Evolutionary conservation across 495 filamentous ascomycete genomes (phyloP).

Genomic region (Cercophora samala): DNA sequence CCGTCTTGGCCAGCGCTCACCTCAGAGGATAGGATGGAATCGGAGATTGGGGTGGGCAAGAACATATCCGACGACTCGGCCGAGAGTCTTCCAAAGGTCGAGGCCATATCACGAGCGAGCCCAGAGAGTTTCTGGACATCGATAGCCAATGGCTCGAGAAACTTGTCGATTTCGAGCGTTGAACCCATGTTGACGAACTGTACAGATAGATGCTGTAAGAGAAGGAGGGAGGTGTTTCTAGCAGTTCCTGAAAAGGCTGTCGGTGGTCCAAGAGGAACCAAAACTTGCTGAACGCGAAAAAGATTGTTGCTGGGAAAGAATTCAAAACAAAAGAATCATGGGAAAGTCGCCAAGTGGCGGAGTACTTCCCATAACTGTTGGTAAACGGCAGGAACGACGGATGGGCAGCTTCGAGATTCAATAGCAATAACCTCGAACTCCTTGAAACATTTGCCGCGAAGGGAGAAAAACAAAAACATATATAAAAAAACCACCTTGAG

Average conservation of each 20-base stretch:
- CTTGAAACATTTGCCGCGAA: neutral
- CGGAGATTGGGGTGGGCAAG: conserved; percentile 73
- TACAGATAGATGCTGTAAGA: neutral
- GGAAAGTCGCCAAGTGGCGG: neutral
- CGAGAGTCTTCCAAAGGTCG: conserved; percentile 61
- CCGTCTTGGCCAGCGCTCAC: conserved; percentile 45
- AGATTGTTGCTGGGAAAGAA: neutral
- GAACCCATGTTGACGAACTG: neutral
- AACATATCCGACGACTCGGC: conserved; percentile 68
- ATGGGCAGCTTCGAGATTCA: neutral
- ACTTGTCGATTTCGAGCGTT: conserved; percentile 34
- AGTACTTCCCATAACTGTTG: neutral
- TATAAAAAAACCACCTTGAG: neutral
- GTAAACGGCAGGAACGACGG: neutral
- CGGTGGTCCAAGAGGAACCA: conserved; percentile 2
- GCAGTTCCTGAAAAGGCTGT: neutral
- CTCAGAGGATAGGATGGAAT: conserved; percentile 54
- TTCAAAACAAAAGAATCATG: neutral
- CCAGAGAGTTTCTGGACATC: conserved; percentile 49
- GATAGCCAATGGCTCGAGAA: conserved; percentile 45
- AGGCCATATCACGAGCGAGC: conserved; percentile 60
- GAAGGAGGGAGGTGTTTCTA: neutral
- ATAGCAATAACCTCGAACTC: neutral
- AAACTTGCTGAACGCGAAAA: neutral
- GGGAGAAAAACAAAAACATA: neutral